phyloP scores from a whole-genome alignment of 306 rosid genomes.

The Vigna nakashimae region DNA sequence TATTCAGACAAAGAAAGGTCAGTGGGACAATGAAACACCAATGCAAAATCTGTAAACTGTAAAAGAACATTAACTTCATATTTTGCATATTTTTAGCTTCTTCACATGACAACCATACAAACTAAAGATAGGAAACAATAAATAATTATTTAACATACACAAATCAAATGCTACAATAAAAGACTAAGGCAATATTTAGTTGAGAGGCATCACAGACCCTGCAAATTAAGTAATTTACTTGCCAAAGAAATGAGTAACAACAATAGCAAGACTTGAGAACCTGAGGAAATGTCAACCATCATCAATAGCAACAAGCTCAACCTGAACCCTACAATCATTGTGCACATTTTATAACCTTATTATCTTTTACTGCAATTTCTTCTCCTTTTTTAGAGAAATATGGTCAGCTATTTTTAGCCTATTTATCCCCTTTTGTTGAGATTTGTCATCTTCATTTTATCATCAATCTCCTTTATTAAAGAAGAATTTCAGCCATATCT shows the following conservation, averaged over 20 bases:
- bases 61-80: constrained; percentile 1
- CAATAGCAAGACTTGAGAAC: no score
- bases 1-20: constrained; percentile 11
- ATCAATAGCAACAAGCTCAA: background rate
- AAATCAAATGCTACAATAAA: background rate
- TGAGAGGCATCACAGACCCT: constrained; percentile 16
- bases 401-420: background rate
- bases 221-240: constrained; percentile 8
- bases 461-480: background rate
- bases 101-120: constrained; percentile 17
- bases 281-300: background rate
- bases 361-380: background rate
- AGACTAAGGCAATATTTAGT: constrained; percentile 6
- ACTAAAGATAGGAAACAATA: constrained; percentile 6
- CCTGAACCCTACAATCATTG: background rate
- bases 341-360: background rate
- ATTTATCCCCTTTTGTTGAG: background rate
- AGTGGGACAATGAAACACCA: background rate
- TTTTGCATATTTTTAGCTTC: background rate
- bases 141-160: background rate
- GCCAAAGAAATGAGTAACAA: background rate
- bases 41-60: constrained; percentile 17
- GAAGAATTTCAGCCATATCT: background rate
- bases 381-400: background rate
- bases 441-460: constrained; percentile 8